Percentiles rank a stretch among this genome's conserved stretches.
Evolutionary conservation across 495 filamentous ascomycete species (phyloP).

Genomic region (Trichocladium uniseriatum): DNA sequence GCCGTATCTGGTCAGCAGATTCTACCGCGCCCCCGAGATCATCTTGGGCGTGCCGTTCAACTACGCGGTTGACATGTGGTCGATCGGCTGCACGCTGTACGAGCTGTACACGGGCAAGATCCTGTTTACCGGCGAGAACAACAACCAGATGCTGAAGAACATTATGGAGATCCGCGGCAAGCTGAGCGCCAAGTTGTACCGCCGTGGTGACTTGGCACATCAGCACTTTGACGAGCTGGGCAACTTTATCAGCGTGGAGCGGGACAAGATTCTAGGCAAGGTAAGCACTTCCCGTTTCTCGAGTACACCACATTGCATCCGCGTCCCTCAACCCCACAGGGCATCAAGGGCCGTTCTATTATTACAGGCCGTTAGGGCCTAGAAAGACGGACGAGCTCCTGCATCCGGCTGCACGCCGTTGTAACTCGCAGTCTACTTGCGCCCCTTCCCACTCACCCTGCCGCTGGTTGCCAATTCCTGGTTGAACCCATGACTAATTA

Average conservation of each 20-base stretch:
- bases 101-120: conserved; percentile 97
- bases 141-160: conserved; percentile 93
- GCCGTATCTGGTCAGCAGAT: conserved; percentile 89
- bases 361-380: too few species aligned
- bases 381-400: too few species aligned
- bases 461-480: too few species aligned
- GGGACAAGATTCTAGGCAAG: conserved; percentile 77
- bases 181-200: conserved; percentile 77
- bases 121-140: conserved; percentile 85
- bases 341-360: too few species aligned
- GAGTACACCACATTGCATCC: too few species aligned
- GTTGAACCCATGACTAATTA: conserved; percentile 6
- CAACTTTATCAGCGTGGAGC: conserved; percentile 79
- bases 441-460: too few species aligned
- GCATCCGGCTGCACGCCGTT: too few species aligned
- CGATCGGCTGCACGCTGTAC: conserved; percentile 91
- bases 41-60: conserved; percentile 93
- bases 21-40: conserved; percentile 94
- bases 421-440: too few species aligned
- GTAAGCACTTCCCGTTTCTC: conserved; percentile 34
- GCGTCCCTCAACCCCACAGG: too few species aligned
- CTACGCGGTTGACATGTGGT: conserved; percentile 94
- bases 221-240: conserved; percentile 81
- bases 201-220: conserved; percentile 59
- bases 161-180: conserved; percentile 97